Conservation (phyloP, 2,329 filamentous ascomycete species). For the Xenoacremonium recifei region DNA sequence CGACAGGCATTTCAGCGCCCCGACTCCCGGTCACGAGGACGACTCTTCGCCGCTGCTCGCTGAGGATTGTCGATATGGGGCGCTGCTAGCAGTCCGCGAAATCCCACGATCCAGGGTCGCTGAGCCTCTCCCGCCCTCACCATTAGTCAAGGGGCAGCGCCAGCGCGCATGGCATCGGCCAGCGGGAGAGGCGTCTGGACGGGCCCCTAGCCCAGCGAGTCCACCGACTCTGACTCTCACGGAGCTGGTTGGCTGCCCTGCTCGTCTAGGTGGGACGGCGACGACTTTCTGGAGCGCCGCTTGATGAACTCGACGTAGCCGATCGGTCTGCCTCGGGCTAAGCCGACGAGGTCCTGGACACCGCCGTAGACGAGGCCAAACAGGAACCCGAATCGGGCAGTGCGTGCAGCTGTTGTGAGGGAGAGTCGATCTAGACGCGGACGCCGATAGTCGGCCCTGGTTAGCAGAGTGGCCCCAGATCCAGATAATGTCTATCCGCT, state of each 20-base stretch:
- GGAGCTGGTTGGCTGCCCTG: constrained; percentile 13
- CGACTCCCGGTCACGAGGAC: too few relatives aligned
- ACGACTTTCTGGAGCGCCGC: constrained; percentile 40
- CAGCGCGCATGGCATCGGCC: constrained; percentile 15
- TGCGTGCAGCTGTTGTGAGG: constrained; percentile 70
- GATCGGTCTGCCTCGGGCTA: constrained; percentile 68
- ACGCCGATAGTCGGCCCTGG: constrained; percentile 26
- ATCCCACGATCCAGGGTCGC: too few relatives aligned
- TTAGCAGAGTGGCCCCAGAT: constrained; percentile 16
- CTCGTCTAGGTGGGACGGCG: constrained; percentile 12
- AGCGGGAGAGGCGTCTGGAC: constrained; percentile 8
- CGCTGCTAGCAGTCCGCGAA: too few relatives aligned
- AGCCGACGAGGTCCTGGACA: constrained; percentile 71
- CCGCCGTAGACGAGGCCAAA: constrained; percentile 80
- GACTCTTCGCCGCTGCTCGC: too few relatives aligned
- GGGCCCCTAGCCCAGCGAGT: constrained; percentile 6
- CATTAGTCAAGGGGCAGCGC: too few relatives aligned
- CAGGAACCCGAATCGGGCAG: constrained; percentile 75
- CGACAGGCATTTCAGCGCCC: too few relatives aligned
- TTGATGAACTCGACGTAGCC: constrained; percentile 71
- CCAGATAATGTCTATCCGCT: constrained; percentile 25
- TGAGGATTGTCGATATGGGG: too few relatives aligned
- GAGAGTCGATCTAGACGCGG: constrained; percentile 69
- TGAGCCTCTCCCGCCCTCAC: too few relatives aligned
- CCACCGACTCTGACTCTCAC: constrained; percentile 9